Conservation (phyloP, 192 early-diverging fungal species). For the Coemansia sp. region DNA sequence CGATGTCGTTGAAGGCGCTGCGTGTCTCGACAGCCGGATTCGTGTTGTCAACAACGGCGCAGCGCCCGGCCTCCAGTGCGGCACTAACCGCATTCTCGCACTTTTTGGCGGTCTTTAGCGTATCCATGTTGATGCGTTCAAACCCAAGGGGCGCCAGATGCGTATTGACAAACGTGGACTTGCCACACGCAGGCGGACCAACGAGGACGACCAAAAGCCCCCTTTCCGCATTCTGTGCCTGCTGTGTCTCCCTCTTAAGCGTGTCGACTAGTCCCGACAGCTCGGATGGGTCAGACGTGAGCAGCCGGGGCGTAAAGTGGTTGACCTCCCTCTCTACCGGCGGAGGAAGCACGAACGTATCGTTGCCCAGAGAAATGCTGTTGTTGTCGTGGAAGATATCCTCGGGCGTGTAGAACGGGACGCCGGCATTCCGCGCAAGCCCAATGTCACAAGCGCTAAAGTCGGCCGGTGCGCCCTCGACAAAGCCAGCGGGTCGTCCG, state of each 20-base stretch:
- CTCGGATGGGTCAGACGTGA: neutral
- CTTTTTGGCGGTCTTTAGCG: slow-evolving; percentile 72
- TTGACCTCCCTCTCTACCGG: slow-evolving; percentile 9
- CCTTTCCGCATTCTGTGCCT: slow-evolving; percentile 32
- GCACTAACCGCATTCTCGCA: slow-evolving; percentile 63
- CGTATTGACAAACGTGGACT: slow-evolving; percentile 69
- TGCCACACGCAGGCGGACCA: slow-evolving; percentile 85
- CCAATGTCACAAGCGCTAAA: slow-evolving; percentile 85
- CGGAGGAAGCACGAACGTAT: slow-evolving; percentile 25
- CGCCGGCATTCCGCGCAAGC: slow-evolving; percentile 73
- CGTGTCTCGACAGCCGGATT: slow-evolving; percentile 70
- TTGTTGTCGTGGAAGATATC: slow-evolving; percentile 65
- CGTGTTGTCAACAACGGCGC: slow-evolving; percentile 82
- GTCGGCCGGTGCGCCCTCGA: slow-evolving; percentile 62
- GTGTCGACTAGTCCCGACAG: slow-evolving; percentile 19
- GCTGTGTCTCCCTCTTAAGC: slow-evolving; percentile 26
- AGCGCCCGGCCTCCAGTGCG: slow-evolving; percentile 55
- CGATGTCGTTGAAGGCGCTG: slow-evolving; percentile 64
- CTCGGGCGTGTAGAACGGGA: slow-evolving; percentile 84
- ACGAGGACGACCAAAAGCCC: slow-evolving; percentile 68
- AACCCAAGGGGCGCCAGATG: slow-evolving; percentile 68
- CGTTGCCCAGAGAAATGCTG: slow-evolving; percentile 4
- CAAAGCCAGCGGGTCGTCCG: slow-evolving; percentile 73
- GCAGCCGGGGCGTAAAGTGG: slow-evolving; percentile 13
- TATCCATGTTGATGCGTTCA: slow-evolving; percentile 82